Conservation (phyloP, 2,329 filamentous ascomycete species). For the Cytospora paraplurivora region DNA sequence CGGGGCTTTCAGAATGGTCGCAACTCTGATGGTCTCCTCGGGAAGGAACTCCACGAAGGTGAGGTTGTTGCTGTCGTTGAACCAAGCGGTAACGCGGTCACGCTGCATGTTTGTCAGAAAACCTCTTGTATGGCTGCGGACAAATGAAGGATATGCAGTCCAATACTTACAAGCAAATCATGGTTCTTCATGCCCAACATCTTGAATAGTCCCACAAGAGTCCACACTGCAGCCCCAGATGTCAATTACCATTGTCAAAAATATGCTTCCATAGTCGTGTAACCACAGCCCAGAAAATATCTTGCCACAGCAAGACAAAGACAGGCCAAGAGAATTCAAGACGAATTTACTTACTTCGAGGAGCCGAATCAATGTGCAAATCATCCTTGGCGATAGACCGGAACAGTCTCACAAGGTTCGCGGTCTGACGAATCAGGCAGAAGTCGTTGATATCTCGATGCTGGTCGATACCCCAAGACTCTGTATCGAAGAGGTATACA, state of each 20-base stretch:
- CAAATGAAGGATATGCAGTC: neutral
- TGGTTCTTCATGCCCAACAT: slow-evolving; percentile 53
- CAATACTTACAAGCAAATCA: slow-evolving; percentile 42
- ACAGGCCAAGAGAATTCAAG: neutral
- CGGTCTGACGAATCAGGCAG: slow-evolving; percentile 63
- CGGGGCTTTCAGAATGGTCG: slow-evolving; percentile 47
- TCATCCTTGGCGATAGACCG: slow-evolving; percentile 57
- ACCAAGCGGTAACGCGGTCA: slow-evolving; percentile 59
- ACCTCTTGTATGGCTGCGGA: neutral
- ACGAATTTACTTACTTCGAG: slow-evolving; percentile 43
- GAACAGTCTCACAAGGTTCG: slow-evolving; percentile 64
- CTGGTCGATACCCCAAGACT: slow-evolving; percentile 34
- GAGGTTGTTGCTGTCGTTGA: slow-evolving; percentile 55
- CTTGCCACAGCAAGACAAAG: neutral
- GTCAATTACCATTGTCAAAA: neutral
- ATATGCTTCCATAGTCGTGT: neutral
- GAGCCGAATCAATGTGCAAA: slow-evolving; percentile 63
- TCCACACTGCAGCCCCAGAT: slow-evolving; percentile 50
- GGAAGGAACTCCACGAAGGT: slow-evolving; percentile 65
- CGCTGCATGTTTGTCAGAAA: slow-evolving; percentile 33
- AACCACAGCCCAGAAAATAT: neutral
- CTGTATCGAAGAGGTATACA: slow-evolving; percentile 1
- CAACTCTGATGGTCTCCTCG: slow-evolving; percentile 62
- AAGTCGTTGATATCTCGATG: slow-evolving; percentile 56
- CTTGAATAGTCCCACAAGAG: slow-evolving; percentile 63